Conservation (phyloP, 495 filamentous ascomycete genomes). For the Oidiodendron maius region DNA sequence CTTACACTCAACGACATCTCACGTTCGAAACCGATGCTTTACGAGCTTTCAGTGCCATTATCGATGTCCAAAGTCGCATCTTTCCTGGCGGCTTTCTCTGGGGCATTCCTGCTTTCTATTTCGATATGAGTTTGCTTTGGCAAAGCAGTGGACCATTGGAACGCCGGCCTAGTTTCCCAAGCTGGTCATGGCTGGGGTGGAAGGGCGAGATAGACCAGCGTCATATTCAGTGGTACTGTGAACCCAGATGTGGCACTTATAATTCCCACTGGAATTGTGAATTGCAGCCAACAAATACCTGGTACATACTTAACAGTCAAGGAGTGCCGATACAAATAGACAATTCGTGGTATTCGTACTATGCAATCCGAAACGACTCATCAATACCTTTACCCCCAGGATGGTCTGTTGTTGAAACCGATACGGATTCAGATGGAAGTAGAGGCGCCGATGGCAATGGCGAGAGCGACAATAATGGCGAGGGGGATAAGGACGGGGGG, state of each 20-base stretch:
- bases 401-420: not conserved
- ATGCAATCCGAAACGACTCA: not conserved
- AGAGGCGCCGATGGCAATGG: not conserved
- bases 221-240: not conserved
- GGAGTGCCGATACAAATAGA: not conserved
- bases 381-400: not conserved
- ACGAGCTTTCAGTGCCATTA: not conserved
- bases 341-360: not conserved
- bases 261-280: not conserved
- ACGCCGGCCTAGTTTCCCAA: conserved; percentile 13
- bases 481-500: not conserved
- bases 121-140: not conserved
- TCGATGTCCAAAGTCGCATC: not conserved
- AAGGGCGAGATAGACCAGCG: not conserved
- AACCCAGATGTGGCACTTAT: not conserved
- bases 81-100: not conserved
- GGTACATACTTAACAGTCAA: not conserved
- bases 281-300: not conserved
- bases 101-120: not conserved
- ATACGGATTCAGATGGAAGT: not conserved
- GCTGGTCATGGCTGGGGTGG: conserved; percentile 23
- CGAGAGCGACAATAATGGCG: not conserved
- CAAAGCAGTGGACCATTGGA: not conserved
- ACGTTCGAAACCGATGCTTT: not conserved
- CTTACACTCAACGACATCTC: not conserved